These are phyloP conservation scores for Noccaea bulbosa DNA, from an alignment of 345 rosid species.

Conservation along the genomic window DNA sequence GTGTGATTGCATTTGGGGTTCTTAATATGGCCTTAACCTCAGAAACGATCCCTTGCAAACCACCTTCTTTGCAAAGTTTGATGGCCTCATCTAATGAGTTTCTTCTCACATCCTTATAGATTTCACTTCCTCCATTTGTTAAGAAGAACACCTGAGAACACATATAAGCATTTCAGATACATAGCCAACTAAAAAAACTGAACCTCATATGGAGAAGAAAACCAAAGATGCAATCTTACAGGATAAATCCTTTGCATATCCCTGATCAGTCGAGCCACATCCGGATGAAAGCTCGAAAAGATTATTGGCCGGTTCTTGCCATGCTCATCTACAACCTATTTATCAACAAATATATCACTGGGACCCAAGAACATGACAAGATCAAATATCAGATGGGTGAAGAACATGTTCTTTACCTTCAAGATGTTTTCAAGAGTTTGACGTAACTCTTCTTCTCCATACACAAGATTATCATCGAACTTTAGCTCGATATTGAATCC, in stretches of 20 bases:
- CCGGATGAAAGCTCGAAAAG: slow-evolving; percentile 79
- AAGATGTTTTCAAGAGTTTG: slow-evolving; percentile 52
- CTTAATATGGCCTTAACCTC: slow-evolving; percentile 64
- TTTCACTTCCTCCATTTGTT: slow-evolving; percentile 68
- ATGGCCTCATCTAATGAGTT: slow-evolving; percentile 69
- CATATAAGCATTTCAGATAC: background rate
- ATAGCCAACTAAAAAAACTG: background rate
- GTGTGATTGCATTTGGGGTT: slow-evolving; percentile 49
- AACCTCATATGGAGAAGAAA: slow-evolving; percentile 22
- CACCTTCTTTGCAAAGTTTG: slow-evolving; percentile 55
- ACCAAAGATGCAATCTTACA: slow-evolving; percentile 52
- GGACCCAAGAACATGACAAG: background rate
- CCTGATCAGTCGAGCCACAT: slow-evolving; percentile 56
- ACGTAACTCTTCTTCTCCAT: slow-evolving; percentile 53
- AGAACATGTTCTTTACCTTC: slow-evolving; percentile 37
- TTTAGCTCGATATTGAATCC: slow-evolving; percentile 76
- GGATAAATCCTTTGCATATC: slow-evolving; percentile 55
- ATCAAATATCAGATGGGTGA: slow-evolving; percentile 2
- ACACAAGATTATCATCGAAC: slow-evolving; percentile 62
- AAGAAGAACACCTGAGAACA: slow-evolving; percentile 63
- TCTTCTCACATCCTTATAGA: slow-evolving; percentile 56
- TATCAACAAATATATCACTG: background rate
- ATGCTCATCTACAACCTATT: slow-evolving; percentile 55
- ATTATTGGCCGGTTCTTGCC: slow-evolving; percentile 50
- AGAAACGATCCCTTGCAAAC: slow-evolving; percentile 69